A percentile compares a stretch with the other conserved stretches of the same genome.
Conservation (phyloP, 176 grass and related monocot genomes). For the Carex myosuroides region DNA sequence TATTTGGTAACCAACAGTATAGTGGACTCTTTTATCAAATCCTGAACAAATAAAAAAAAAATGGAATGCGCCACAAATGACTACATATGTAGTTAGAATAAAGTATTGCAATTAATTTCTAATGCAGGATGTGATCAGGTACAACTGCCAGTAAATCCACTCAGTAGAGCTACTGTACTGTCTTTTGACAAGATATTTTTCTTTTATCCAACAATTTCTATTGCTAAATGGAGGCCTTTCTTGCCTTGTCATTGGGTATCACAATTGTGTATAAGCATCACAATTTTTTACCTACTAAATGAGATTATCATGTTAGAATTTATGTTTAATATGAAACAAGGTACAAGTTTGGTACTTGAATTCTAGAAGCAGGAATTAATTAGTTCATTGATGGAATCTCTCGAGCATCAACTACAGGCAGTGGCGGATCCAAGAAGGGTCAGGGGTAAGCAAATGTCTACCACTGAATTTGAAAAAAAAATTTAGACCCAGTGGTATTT, state of each 20-base stretch:
- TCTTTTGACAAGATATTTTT: too few relatives aligned
- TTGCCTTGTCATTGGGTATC: background rate
- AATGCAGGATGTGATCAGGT: background rate
- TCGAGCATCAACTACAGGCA: too few relatives aligned
- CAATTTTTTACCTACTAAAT: background rate
- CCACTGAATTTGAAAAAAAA: too few relatives aligned
- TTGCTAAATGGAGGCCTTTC: background rate
- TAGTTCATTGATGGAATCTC: too few relatives aligned
- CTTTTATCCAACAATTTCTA: background rate
- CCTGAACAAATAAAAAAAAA: constrained; percentile 27
- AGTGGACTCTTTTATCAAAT: constrained; percentile 53
- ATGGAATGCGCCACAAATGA: background rate
- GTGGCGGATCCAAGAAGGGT: too few relatives aligned
- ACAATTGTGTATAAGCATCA: background rate
- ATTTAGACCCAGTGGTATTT: too few relatives aligned
- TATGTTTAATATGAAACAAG: too few relatives aligned
- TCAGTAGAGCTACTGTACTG: background rate
- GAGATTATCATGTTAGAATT: too few relatives aligned
- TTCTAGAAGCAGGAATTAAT: too few relatives aligned
- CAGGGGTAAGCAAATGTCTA: too few relatives aligned
- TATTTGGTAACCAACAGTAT: constrained; percentile 41
- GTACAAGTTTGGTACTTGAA: too few relatives aligned
- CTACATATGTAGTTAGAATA: background rate
- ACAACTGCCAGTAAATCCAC: background rate
- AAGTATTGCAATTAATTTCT: background rate